A percentile compares a stretch with the other conserved stretches of the same genome.
phyloP scores from a whole-genome alignment of 1,139 yeast genomes.

The Candida sp. region DNA sequence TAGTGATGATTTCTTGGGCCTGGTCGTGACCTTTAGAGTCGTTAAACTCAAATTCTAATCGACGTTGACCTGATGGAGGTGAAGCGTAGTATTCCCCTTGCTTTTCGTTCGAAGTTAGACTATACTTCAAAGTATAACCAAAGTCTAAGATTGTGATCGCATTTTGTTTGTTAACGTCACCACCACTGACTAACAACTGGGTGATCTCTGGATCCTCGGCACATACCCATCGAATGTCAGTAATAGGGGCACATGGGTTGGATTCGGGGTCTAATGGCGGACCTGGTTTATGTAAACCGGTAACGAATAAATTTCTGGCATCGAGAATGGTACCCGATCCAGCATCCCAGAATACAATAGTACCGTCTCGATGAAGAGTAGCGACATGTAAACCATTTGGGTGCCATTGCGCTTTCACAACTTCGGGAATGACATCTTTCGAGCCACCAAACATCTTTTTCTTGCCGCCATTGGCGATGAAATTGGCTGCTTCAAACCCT shows the following conservation, averaged over 20 bases:
- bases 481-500: conserved; percentile 30
- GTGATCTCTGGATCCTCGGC: conserved; percentile 81
- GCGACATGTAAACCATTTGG: conserved; percentile 89
- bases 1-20: conserved; percentile 21
- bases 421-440: conserved; percentile 43
- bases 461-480: conserved; percentile 39
- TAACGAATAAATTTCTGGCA: conserved; percentile 70
- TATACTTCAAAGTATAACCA: conserved; percentile 76
- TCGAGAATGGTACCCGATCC: conserved; percentile 68
- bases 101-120: conserved; percentile 76
- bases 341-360: conserved; percentile 91
- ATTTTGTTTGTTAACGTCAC: conserved; percentile 50
- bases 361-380: conserved; percentile 77
- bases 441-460: conserved; percentile 38
- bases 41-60: conserved; percentile 27
- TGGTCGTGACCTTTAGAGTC: conserved; percentile 8
- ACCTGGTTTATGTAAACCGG: conserved; percentile 58
- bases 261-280: conserved; percentile 17
- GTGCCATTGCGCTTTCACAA: conserved; percentile 73
- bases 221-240: conserved; percentile 65
- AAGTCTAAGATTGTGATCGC: conserved; percentile 67
- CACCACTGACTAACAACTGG: conserved; percentile 69
- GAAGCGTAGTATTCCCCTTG: conserved; percentile 75
- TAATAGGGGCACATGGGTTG: conserved; percentile 27
- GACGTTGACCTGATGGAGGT: conserved; percentile 48